Evolutionary conservation across 805 yeast species (phyloP), one percentile per base, ranked within the genome.

Genomic region (Candida anglica): DNA sequence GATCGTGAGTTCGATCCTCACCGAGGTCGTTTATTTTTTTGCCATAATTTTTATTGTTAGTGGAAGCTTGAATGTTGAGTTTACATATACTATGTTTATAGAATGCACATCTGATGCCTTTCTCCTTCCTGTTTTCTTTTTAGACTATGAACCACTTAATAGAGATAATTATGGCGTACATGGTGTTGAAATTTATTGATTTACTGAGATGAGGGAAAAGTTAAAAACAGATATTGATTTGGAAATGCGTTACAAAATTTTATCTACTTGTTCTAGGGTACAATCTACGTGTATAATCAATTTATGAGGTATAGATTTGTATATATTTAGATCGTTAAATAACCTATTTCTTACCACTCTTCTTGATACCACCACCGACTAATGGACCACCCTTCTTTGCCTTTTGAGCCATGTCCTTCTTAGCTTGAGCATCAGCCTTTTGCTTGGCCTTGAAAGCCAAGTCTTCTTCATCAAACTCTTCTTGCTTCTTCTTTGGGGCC

Each of bases 341-440:
- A n/a, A n/a, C 9, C 34, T 32, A 32, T 32, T 56, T 56, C 50
- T 55, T 55, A 21, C 60, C 84, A 48, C 84, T 82, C 78, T 89
- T 91, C 77, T 91, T 89, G 70, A 89, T 89, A 40, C 98, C 98
- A 34, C 96, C 96, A 43, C 95, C 89, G 35, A 80, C 79, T 52
- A 89, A 66, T 23, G 96, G 96, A 36, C 96, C 96, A 46, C 95
- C 95, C 54, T 84, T 78, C 50, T 84, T 70, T 40, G 95, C 93
- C 63, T 84, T 79, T 33, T 82, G 77, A 44, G 91, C 87, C 80
- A 91, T 74, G 35, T 84, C 95, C 66, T 89, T 91, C 66, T 80
- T 81, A 19, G 96, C 96, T 56, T 84, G 85, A 48, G 91, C 96
- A 43, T 86, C 97, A 38, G 95, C 96, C 62, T 83, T 86, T 69